phyloP scores from a whole-genome alignment of 331 rosid species.

The Pyracantha coccinea region DNA sequence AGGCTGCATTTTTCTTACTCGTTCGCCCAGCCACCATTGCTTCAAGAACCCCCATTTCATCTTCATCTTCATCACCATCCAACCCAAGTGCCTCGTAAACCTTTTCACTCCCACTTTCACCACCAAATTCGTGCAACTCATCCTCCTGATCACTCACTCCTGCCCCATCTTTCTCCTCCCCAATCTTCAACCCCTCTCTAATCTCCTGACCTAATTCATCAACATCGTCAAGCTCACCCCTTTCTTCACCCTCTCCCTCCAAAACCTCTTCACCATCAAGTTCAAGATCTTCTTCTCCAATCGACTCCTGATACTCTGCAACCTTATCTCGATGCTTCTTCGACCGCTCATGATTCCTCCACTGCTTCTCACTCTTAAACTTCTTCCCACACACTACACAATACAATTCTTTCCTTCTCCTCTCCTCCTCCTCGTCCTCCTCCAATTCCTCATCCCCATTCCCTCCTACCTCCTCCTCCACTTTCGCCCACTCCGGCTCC shows the following conservation, averaged over 20 bases:
- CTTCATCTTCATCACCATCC: slow-evolving; percentile 16
- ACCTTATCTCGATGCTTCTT: slow-evolving; percentile 94
- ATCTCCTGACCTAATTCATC: slow-evolving; percentile 31
- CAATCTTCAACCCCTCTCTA: slow-evolving; percentile 36
- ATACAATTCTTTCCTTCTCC: slow-evolving; percentile 54
- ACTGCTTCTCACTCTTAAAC: slow-evolving; percentile 98
- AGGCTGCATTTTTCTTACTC: slow-evolving; percentile 32
- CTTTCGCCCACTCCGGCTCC: slow-evolving; percentile 80
- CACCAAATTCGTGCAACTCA: slow-evolving; percentile 14
- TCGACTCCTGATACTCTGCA: slow-evolving; percentile 55
- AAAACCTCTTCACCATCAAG: slow-evolving; percentile 16
- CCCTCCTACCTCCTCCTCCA: slow-evolving; percentile 29
- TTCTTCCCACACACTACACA: slow-evolving; percentile 94
- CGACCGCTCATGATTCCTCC: slow-evolving; percentile 98
- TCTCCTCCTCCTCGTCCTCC: slow-evolving; percentile 21
- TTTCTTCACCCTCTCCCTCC: slow-evolving; percentile 16
- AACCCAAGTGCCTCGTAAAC: not conserved
- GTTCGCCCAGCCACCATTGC: slow-evolving; percentile 57
- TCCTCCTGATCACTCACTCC: slow-evolving; percentile 27
- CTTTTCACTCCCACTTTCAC: slow-evolving; percentile 1
- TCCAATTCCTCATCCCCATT: slow-evolving; percentile 17
- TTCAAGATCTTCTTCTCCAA: slow-evolving; percentile 41
- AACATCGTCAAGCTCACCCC: slow-evolving; percentile 17
- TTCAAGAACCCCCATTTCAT: slow-evolving; percentile 48
- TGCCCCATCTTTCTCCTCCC: slow-evolving; percentile 15